Conservation (phyloP, 108 stramenopile species). For the Hondaea fermentalgiana region DNA sequence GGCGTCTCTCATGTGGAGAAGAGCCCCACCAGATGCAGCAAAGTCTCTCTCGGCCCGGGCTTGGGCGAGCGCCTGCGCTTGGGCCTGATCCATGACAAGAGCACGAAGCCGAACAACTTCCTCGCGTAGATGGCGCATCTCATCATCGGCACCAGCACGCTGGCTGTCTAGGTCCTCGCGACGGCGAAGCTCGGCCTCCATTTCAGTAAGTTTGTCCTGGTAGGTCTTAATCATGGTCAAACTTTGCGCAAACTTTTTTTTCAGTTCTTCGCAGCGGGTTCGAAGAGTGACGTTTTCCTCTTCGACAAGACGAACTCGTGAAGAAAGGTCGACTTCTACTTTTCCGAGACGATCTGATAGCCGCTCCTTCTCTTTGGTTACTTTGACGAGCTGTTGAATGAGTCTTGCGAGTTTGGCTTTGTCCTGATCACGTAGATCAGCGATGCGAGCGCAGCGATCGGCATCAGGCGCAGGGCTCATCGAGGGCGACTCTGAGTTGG, state of each 20-base stretch:
- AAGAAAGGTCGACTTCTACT: background rate
- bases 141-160: background rate
- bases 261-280: background rate
- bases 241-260: background rate
- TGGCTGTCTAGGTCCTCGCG: background rate
- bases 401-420: background rate
- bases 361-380: background rate
- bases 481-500: background rate
- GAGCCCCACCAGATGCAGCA: no score
- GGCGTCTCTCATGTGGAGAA: no score
- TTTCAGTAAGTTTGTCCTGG: background rate
- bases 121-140: conserved; percentile 4
- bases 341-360: background rate
- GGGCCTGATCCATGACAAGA: background rate
- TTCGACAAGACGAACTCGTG: background rate
- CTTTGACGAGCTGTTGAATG: background rate
- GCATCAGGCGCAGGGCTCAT: no score
- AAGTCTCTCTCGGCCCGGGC: background rate
- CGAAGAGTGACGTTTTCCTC: background rate
- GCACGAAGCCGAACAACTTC: background rate
- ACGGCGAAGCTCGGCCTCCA: background rate
- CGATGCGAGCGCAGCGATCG: background rate
- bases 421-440: background rate
- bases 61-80: background rate
- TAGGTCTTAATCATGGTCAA: conserved; percentile 2